Conservation (phyloP, 352 stramenopile species). For the Globisporangium echinulatum region DNA sequence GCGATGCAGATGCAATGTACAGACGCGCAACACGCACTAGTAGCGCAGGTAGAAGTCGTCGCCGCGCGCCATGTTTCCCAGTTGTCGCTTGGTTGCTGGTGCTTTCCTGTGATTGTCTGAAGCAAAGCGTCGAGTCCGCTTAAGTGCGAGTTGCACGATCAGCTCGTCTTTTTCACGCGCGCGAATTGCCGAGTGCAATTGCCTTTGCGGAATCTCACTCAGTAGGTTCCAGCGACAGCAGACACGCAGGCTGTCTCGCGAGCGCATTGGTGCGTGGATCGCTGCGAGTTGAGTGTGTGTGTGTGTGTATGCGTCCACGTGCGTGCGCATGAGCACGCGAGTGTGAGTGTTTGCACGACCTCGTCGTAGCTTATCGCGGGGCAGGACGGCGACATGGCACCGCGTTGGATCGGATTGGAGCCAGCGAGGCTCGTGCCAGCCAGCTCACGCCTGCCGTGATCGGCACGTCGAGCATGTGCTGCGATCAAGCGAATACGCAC, state of each 20-base stretch:
- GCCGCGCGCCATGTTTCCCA: constrained; percentile 37
- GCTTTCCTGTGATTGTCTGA: constrained; percentile 1
- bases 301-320: neutral
- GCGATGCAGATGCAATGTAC: neutral
- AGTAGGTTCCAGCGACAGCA: too few relatives aligned
- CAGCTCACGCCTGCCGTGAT: too few relatives aligned
- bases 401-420: too few relatives aligned
- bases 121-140: neutral
- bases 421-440: too few relatives aligned
- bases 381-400: too few relatives aligned
- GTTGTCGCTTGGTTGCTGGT: constrained; percentile 11
- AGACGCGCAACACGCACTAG: constrained; percentile 45
- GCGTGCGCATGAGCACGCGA: neutral
- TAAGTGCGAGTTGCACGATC: neutral
- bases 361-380: too few relatives aligned
- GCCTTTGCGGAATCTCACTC: too few relatives aligned
- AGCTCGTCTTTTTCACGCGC: neutral
- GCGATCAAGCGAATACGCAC: too few relatives aligned
- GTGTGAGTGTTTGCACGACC: too few relatives aligned
- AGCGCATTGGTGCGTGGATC: neutral
- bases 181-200: neutral
- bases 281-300: neutral
- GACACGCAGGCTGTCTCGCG: too few relatives aligned
- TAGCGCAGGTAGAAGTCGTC: constrained; percentile 88
- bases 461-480: too few relatives aligned